phyloP scores from a whole-genome alignment of 345 rosid species.

The Sapria himalayana region DNA sequence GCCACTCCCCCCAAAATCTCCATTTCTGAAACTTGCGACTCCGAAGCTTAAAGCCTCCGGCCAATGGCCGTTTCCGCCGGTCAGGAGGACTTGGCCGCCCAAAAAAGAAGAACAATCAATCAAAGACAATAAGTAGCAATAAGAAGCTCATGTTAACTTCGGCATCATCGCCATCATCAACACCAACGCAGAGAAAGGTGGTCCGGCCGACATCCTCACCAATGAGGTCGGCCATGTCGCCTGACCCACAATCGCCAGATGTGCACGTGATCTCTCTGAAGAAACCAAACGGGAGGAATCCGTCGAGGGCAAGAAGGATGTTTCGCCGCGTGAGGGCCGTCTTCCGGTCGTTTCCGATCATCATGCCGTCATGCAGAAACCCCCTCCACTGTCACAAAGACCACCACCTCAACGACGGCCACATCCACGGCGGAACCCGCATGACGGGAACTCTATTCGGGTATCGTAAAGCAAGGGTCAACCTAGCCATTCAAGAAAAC shows the following conservation, averaged over 20 bases:
- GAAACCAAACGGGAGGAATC: slow-evolving; percentile 24
- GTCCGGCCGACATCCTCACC: neutral
- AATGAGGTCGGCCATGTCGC: neutral
- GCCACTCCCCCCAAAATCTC: no score
- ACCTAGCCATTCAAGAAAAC: slow-evolving; percentile 53
- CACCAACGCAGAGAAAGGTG: no score
- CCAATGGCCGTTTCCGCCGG: no score
- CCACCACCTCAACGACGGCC: slow-evolving; percentile 22
- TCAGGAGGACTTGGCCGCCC: no score
- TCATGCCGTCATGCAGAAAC: slow-evolving; percentile 31
- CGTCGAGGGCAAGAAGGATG: slow-evolving; percentile 20
- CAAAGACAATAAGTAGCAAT: no score
- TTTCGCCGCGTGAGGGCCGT: slow-evolving; percentile 33
- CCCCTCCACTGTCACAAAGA: slow-evolving; percentile 27
- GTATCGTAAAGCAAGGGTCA: slow-evolving; percentile 39
- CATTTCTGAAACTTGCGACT: no score
- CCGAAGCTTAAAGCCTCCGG: no score
- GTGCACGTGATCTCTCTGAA: slow-evolving; percentile 17
- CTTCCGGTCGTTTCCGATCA: slow-evolving; percentile 57
- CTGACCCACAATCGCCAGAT: neutral
- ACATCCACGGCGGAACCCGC: slow-evolving; percentile 63
- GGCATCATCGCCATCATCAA: no score
- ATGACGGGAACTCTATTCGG: slow-evolving; percentile 68
- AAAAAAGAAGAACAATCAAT: no score
- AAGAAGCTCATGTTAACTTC: no score